Conservation (phyloP, 106 monocot genomes). For the Apostasia ramifera region DNA sequence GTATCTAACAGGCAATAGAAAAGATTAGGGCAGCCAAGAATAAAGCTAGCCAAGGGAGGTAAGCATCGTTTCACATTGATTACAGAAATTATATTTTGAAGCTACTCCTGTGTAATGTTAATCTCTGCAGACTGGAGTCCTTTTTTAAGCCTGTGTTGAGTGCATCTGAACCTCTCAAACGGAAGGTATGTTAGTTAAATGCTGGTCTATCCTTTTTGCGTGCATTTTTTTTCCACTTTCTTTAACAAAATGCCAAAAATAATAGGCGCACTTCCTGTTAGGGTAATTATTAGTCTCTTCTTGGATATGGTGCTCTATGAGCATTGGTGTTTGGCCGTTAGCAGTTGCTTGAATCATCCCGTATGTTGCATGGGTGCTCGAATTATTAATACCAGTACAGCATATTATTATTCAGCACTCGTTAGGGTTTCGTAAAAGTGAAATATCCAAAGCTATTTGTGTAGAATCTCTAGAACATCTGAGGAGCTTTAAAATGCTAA, state of each 20-base stretch:
- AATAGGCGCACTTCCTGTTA: no score
- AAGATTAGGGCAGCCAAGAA: slow-evolving; percentile 96
- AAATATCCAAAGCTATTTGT: no score
- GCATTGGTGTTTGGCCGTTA: no score
- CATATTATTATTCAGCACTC: no score
- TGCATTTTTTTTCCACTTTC: background rate
- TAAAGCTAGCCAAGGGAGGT: slow-evolving; percentile 76
- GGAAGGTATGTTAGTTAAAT: slow-evolving; percentile 48
- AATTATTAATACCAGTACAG: no score
- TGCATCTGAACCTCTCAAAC: slow-evolving; percentile 49
- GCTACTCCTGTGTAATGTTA: background rate
- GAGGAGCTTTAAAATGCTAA: no score
- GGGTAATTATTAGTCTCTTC: background rate
- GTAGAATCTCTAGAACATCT: no score
- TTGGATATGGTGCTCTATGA: no score
- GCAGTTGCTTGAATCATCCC: no score
- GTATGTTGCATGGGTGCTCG: no score
- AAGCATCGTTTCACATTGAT: slow-evolving; percentile 8
- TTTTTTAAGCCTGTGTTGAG: slow-evolving; percentile 76
- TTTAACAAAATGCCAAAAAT: no score
- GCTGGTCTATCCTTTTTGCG: background rate
- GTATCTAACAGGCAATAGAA: slow-evolving; percentile 54
- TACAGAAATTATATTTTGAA: background rate
- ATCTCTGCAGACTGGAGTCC: slow-evolving; percentile 69
- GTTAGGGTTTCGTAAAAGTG: no score